These are phyloP conservation scores for Flueggea neowawraea DNA, from an alignment of 441 rosid genomes.

Conservation along the genomic window DNA sequence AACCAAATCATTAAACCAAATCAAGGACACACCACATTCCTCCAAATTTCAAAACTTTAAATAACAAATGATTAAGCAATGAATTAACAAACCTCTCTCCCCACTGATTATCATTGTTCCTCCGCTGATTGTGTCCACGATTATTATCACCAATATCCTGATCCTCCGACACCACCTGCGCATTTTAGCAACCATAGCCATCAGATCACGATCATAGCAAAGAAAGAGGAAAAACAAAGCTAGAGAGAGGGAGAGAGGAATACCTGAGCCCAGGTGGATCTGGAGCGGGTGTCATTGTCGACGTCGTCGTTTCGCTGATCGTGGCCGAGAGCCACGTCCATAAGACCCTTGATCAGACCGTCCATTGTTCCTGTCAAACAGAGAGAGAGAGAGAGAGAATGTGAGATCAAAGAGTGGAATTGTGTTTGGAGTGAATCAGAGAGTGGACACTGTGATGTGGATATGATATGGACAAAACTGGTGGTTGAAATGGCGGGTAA, in stretches of 20 bases:
- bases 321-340: slow-evolving; percentile 56
- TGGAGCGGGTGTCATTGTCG: slow-evolving; percentile 37
- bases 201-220: background rate
- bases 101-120: no score
- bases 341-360: slow-evolving; percentile 67
- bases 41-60: background rate
- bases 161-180: slow-evolving; percentile 59
- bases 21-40: background rate
- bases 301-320: slow-evolving; percentile 18
- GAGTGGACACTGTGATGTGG: no score
- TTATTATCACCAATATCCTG: background rate
- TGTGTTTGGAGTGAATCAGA: no score
- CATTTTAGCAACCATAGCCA: slow-evolving; percentile 1
- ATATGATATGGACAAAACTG: no score
- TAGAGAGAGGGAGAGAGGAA: background rate
- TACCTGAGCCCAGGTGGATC: slow-evolving; percentile 86
- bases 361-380: slow-evolving; percentile 39
- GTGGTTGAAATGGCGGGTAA: no score
- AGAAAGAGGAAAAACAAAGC: background rate
- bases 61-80: no score
- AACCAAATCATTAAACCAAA: slow-evolving; percentile 1
- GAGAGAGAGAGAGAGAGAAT: no score
- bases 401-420: no score
- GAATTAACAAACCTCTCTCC: no score
- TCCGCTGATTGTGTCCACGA: background rate